Evolutionary conservation across 371 early-diverging fungal genomes (phyloP), one percentile per base, ranked within the genome.

Genomic region (Syncephalastrum racemosum): DNA sequence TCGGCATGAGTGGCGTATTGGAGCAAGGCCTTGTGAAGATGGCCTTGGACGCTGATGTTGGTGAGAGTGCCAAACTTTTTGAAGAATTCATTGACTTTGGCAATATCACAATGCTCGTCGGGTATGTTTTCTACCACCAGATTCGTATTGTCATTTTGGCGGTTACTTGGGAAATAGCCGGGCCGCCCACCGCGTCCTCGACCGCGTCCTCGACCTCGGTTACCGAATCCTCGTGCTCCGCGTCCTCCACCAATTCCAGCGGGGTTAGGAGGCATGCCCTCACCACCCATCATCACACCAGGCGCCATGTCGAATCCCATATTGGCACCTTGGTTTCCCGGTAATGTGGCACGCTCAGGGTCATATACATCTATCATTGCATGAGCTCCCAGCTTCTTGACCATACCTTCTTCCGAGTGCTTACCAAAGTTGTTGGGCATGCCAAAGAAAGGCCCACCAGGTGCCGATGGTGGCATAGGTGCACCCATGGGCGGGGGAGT

Each of bases 81-180:
- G 68, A 92, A 92, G 56, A 71, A 90, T 23, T 80, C 82, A 56
- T 86, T 85, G 54, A 92, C 78, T 46, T 72, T 77, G 53, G 83
- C 85, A 24, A 88, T 64, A 19, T 71, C 72, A 63, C 82, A 84
- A 46, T 44, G 62, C 61, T 90, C 90, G 10, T 63, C 50, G n/a
- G 92, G 91, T 47, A 92, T 88, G 64, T 87, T 85, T 46, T 91
- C 86, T 10, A 92, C 86, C 22, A 83, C 80, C 19, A 90, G 56
- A 1, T 77, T 83, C 5, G 82, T 78, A 48, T 70, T 72, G 51
- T 42, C 62, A 50, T 66, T 41, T 47, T 60, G 63, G 56, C 58
- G 42, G 16, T 49, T 41, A 39, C 50, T 23, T 43, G 56, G 24
- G 15, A 51, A 57, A 27, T 40, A 41, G 50, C 19, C 43, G 18